Base-by-base conservation (phyloP, 257 asterid species). In the Capsicum pubescens region DNA sequence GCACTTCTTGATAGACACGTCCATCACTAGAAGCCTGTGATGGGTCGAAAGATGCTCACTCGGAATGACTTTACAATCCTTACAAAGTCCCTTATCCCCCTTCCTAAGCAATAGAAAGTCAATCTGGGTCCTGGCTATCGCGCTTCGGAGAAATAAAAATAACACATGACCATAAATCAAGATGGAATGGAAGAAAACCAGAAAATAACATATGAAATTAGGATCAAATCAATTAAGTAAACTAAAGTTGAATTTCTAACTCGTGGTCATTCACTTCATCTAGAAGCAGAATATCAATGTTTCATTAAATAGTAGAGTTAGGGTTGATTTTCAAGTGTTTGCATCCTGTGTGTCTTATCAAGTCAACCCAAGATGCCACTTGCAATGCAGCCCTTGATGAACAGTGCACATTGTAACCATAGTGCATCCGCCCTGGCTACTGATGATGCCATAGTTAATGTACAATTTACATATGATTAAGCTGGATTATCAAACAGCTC, bases 271-370 rank as follows among this genome's bases (percentile, higher is more conserved):
- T 71, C 50, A 68, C 54, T 36, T 15, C 52, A 68, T 39, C 54
- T 61, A 9, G 15, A 61, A 68, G 77, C 14, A 68, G 14, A 68
- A 68, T 6, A 46, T 71, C 39, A n/a, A 71, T 7, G 80, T 21
- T 46, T 71, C 35, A 71, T 10, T 44, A 46, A 48, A 46, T n/a
- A 46, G 58, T n/a, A 46, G 58, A 50, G 16, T 44, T 44, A 44
- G 36, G 79, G 36, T 70, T 70, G 79, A 70, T 70, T 70, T 70
- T 70, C 56, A 70, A 16, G 79, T 44, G 57, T 70, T 36, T n/a
- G 56, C 5, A 17, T 16, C 57, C 36, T 17, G 17, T 19, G 6
- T 70, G 79, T 36, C 56, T 42, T 48, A 42, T 70, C 36, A 71
- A 71, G 9, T 17, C 57, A 71, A 46, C 6, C 57, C 57, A 71